Percentiles rank a stretch among this genome's conserved stretches.
Conservation (phyloP, 2,329 filamentous ascomycete genomes). For the Ophiostoma triangulosporum region DNA sequence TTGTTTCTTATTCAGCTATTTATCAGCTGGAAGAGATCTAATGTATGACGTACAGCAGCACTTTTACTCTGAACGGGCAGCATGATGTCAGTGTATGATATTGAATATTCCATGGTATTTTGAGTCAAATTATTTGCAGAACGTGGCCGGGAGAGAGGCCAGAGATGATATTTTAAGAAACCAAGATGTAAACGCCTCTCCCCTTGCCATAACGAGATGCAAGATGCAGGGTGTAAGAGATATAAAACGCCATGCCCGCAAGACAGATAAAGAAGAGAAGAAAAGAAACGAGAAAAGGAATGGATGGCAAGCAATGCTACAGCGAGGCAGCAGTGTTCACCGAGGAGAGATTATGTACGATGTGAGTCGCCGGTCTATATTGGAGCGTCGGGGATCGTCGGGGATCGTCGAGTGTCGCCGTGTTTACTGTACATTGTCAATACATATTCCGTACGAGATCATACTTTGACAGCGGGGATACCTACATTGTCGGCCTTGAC, state of each 20-base stretch:
- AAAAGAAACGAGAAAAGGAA: neutral
- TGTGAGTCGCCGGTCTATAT: neutral
- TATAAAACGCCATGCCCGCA: slow-evolving; percentile 6
- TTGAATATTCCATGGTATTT: too few species aligned
- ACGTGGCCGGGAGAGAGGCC: neutral
- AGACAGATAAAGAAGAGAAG: neutral
- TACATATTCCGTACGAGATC: neutral
- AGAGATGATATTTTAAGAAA: neutral
- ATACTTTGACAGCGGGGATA: slow-evolving; percentile 8
- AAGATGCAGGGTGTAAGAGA: neutral
- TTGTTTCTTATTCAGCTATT: too few species aligned
- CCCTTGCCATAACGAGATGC: neutral
- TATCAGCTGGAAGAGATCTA: too few species aligned
- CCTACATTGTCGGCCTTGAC: slow-evolving; percentile 12
- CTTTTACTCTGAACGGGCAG: too few species aligned
- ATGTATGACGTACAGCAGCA: too few species aligned
- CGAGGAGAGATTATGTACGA: neutral
- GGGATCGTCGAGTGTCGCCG: neutral
- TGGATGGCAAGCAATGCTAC: neutral
- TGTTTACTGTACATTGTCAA: neutral
- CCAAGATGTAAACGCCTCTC: neutral
- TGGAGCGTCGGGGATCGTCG: too few species aligned
- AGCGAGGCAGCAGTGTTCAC: neutral
- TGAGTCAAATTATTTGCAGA: too few species aligned
- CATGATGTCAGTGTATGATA: too few species aligned